Base-by-base conservation (phyloP, 306 rosid species). In the Pyrus communis region DNA sequence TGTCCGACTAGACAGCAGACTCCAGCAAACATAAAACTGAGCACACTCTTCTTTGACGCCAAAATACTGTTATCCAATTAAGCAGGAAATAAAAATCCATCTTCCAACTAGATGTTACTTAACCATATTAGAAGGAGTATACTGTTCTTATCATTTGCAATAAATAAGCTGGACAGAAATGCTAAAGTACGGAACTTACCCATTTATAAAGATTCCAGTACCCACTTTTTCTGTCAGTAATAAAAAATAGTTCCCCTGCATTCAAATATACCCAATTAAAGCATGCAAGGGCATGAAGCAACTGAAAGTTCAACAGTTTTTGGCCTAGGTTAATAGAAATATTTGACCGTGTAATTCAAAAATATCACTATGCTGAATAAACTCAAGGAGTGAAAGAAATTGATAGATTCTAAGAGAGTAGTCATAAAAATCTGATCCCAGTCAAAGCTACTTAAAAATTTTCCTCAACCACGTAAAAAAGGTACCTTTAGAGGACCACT, bases 141-240 rank as follows among this genome's bases (percentile, higher is more conserved):
- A 62, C 42, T 61, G 60, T 28, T 45, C 23, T 21, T 65, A 65
- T 33, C 27, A 54, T 54, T 65, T 40, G 74, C n/a, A 69, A 72
- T 55, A 82, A 75, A 38, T 62, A 55, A 17, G 21, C 42, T 1
- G 6, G 63, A 25, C 7, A 52, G n/a, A 58, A 70, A 51, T 60
- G 46, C 71, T 49, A 30, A 22, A 65, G 33, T 21, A 76, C 21
- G 58, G 65, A 85, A 64, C 68, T 85, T 88, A 95, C 99, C 98
- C 99, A 95, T 91, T 89, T 92, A 81, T 90, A 87, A 75, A 95
- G 81, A 86, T 95, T 95, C 99, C 99, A 95, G 78, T 87, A 95
- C 40, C 99, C 99, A 87, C 78, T 83, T 59, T 75, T 79, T 64
- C 91, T 91, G 80, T 95, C 99, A 8, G 98, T 89, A 69, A 95